Base-by-base conservation (phyloP, 2,329 filamentous ascomycete genomes). In the Zopfia rhizophila region DNA sequence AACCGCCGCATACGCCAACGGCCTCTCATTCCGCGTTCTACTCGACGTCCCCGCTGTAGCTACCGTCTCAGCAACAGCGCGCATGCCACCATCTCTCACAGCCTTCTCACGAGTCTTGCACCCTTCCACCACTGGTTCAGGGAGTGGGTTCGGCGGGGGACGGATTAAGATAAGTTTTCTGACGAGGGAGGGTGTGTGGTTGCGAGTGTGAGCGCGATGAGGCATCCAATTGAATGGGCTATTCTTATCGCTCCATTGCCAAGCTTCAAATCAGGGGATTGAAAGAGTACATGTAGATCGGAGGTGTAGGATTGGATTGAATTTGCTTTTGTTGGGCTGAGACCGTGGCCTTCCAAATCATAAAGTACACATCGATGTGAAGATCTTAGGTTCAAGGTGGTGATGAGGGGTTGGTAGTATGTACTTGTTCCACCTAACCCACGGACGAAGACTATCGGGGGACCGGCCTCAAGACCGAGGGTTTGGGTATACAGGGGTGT, bases 341-440 rank as follows among this genome's bases (percentile, higher is more conserved):
- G 66, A 0, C 81, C 81, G 49, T 83, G 81, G 3, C 82, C 82
- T 61, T 84, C 82, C 3, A 84, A 66, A 50, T 84, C 82, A 45
- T 77, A 76, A 0, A 81, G 57, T 47, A 80, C 75, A 5, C 75
- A 48, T 1, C 56, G 66, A 52, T 72, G 61, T 2, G 60, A 55
- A 10, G 62, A 49, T 4, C 53, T 44, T 7, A 74, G 65, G 3
- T 44, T 53, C 0, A 78, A 53, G 2, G 58, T 51, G 1, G 67
- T 49, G 18, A 81, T 67, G 5, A 83, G 57, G 0, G 81, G 79
- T 0, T 58, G 63, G 59, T 72, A 83, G 54, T 68, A 77, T 3
- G 75, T 70, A 3, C 68, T 67, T 1, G 72, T 77, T 2, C 74
- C 77, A 3, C 80, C 81, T 0, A 84, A 70, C 5, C 82, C 81